Evolutionary conservation across 2,329 filamentous ascomycete genomes (phyloP).

Genomic region (Fusarium aywerte): DNA sequence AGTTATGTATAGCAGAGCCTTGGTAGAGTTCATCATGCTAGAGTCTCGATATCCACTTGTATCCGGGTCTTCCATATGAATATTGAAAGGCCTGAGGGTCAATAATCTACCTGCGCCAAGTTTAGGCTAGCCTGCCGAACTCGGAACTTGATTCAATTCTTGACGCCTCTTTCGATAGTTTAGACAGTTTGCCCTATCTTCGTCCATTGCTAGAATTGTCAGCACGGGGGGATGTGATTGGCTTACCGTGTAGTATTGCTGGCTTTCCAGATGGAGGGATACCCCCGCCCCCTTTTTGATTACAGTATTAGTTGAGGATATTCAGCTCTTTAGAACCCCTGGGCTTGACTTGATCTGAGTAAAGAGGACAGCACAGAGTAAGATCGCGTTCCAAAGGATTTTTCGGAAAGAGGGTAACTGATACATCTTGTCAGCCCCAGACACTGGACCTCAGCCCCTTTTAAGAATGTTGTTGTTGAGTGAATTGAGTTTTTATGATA

Average conservation of each 20-base stretch:
- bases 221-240: conserved; percentile 13
- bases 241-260: not conserved
- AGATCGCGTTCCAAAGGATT: conserved; percentile 14
- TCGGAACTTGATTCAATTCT: not conserved
- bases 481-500: conserved; percentile 26
- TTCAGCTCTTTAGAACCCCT: conserved; percentile 15
- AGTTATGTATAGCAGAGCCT: not conserved
- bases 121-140: not conserved
- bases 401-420: not conserved
- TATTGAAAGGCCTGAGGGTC: not conserved
- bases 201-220: conserved; percentile 26
- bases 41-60: conserved; percentile 15
- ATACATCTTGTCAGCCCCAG: not conserved
- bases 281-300: conserved; percentile 29
- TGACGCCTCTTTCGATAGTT: conserved; percentile 17
- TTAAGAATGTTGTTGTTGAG: not conserved
- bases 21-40: not conserved
- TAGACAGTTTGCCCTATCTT: conserved; percentile 2
- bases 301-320: not conserved
- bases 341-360: not conserved
- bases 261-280: not conserved
- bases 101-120: not conserved
- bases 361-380: not conserved
- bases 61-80: not conserved
- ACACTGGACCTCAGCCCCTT: not conserved